Evolutionary conservation across 2,329 filamentous ascomycete genomes (phyloP).

Genomic region (Cytospora piceae): DNA sequence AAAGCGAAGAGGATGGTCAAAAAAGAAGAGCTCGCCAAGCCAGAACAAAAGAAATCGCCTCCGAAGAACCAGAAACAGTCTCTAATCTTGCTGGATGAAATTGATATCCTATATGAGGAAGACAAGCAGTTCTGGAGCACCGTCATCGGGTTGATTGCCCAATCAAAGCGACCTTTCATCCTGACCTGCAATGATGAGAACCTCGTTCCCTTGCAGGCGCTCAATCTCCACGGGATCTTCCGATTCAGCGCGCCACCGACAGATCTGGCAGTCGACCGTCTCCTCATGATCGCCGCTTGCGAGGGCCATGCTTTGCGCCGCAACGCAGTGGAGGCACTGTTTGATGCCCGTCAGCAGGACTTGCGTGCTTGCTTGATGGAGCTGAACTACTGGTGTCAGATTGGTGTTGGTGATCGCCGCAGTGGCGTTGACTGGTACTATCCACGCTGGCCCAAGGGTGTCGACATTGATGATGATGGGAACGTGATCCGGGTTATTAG

Average conservation of each 20-base stretch:
- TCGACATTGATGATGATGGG: slow-evolving; percentile 69
- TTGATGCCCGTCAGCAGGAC: slow-evolving; percentile 70
- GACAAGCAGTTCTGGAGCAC: slow-evolving; percentile 95
- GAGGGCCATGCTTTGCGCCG: slow-evolving; percentile 83
- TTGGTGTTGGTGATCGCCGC: slow-evolving; percentile 86
- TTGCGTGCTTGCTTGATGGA: slow-evolving; percentile 81
- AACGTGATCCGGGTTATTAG: slow-evolving; percentile 79
- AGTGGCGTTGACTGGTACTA: slow-evolving; percentile 91
- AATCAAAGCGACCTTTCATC: slow-evolving; percentile 89
- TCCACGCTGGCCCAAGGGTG: slow-evolving; percentile 73
- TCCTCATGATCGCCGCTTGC: slow-evolving; percentile 80
- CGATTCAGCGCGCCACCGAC: slow-evolving; percentile 69
- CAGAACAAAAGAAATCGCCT: slow-evolving; percentile 38
- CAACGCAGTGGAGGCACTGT: slow-evolving; percentile 69
- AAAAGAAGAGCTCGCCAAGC: slow-evolving; percentile 35
- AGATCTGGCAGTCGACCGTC: slow-evolving; percentile 75
- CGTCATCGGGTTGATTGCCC: slow-evolving; percentile 73
- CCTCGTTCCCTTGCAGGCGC: slow-evolving; percentile 72
- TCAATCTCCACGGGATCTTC: slow-evolving; percentile 86
- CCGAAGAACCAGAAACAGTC: slow-evolving; percentile 81
- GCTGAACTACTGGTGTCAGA: slow-evolving; percentile 95
- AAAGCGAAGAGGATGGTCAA: slow-evolving; percentile 40
- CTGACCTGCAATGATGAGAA: slow-evolving; percentile 93
- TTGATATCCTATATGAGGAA: slow-evolving; percentile 91
- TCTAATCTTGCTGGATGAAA: slow-evolving; percentile 90